phyloP scores from a whole-genome alignment of 345 rosid species.

The Brassica cretica region DNA sequence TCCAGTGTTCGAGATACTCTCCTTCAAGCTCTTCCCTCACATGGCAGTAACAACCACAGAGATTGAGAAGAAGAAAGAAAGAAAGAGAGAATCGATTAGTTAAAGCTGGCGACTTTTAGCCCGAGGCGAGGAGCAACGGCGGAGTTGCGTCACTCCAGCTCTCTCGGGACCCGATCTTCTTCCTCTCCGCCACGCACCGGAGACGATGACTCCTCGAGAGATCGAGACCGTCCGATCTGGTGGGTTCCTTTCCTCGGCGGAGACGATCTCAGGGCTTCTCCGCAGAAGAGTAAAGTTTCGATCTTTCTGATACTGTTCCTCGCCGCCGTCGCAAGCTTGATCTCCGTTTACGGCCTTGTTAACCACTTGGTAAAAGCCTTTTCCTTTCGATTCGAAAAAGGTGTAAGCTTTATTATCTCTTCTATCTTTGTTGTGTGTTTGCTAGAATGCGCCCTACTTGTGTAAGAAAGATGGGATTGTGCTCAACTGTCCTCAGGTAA shows the following conservation, averaged over 20 bases:
- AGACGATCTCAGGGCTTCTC: conserved; percentile 84
- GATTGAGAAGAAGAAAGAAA: not conserved
- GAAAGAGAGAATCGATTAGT: not conserved
- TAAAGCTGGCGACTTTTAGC: conserved; percentile 55
- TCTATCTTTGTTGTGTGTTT: not conserved
- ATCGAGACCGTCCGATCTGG: conserved; percentile 82
- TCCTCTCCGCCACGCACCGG: conserved; percentile 78
- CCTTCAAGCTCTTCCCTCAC: no score
- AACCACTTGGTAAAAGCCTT: conserved; percentile 62
- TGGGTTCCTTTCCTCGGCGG: conserved; percentile 55
- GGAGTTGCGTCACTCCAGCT: conserved; percentile 94
- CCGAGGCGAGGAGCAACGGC: conserved; percentile 85
- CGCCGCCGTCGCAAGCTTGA: conserved; percentile 55
- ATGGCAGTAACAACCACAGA: no score
- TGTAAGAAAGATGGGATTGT: conserved; percentile 97
- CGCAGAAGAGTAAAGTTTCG: conserved; percentile 56
- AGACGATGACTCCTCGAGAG: conserved; percentile 60
- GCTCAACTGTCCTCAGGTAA: conserved; percentile 88
- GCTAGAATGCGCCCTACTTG: conserved; percentile 81
- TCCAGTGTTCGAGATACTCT: no score
- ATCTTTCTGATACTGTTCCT: conserved; percentile 49
- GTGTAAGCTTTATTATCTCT: conserved; percentile 7
- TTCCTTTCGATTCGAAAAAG: conserved; percentile 8
- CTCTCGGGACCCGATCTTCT: conserved; percentile 74
- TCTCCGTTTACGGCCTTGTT: conserved; percentile 67